Conservation (phyloP, 148 eudicot species). For the Heliosperma pusillum region DNA sequence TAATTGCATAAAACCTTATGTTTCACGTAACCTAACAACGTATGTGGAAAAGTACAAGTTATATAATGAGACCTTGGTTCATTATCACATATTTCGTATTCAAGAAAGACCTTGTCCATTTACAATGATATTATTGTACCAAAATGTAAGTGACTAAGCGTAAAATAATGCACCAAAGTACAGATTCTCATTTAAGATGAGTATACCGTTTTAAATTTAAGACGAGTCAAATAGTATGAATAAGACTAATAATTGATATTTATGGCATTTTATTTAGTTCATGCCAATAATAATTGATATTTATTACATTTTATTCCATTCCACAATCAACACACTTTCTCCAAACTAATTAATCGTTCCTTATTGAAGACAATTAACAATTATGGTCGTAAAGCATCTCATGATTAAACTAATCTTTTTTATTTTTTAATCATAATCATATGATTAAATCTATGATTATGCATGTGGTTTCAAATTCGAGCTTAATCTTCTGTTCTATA, state of each 20-base stretch:
- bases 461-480: not conserved
- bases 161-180: slow-evolving; percentile 1
- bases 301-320: not conserved
- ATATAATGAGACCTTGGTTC: not conserved
- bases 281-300: not conserved
- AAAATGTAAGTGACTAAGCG: not conserved
- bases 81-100: not conserved
- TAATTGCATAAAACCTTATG: not conserved
- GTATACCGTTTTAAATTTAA: too few species aligned
- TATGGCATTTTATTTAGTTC: too few species aligned
- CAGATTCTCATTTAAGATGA: too few species aligned
- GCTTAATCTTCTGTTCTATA: not conserved
- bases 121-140: not conserved
- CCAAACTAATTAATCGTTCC: not conserved
- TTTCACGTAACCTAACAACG: not conserved
- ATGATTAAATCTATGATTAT: not conserved
- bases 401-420: not conserved
- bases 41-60: not conserved
- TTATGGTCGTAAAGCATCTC: slow-evolving; percentile 18
- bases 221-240: too few species aligned
- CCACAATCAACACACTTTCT: not conserved
- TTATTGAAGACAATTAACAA: slow-evolving; percentile 21
- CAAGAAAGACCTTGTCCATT: not conserved
- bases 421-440: not conserved
- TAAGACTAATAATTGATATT: too few species aligned